Conservation (phyloP, 2,329 filamentous ascomycete genomes). For the Knufia petricola region DNA sequence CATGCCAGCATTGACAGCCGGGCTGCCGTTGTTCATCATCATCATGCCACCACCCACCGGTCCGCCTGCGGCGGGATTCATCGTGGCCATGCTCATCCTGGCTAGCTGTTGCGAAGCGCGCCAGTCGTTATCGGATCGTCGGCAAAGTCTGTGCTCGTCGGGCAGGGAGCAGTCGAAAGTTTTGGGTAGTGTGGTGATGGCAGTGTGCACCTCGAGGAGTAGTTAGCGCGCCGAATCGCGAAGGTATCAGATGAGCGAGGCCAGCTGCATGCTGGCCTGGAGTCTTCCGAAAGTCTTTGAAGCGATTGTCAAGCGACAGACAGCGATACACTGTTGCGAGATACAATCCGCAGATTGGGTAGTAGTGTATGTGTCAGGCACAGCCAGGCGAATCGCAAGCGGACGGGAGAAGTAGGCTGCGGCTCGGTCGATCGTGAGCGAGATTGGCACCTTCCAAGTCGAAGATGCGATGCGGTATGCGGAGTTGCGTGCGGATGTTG, state of each 20-base stretch:
- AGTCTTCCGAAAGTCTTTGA: not conserved
- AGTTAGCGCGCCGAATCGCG: constrained; percentile 8
- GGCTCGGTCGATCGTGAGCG: constrained; percentile 7
- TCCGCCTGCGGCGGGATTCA: constrained; percentile 46
- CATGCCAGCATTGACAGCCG: constrained; percentile 33
- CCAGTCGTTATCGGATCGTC: not conserved
- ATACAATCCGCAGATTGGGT: not conserved
- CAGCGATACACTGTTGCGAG: not conserved
- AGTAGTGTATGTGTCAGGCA: constrained; percentile 1
- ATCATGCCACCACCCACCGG: constrained; percentile 45
- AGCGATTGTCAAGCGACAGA: not conserved
- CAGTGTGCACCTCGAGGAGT: not conserved
- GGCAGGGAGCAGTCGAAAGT: not conserved
- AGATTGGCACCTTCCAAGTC: constrained; percentile 1
- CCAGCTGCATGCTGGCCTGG: constrained; percentile 9
- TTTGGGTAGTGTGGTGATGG: not conserved
- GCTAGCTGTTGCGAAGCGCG: not conserved
- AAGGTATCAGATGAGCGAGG: constrained; percentile 3
- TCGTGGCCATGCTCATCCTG: constrained; percentile 47
- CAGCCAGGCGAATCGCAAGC: constrained; percentile 9
- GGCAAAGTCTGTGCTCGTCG: not conserved
- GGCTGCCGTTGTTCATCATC: constrained; percentile 45
- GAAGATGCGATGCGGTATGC: constrained; percentile 2
- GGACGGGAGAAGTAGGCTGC: constrained; percentile 4
- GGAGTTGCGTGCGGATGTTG: not conserved